These are phyloP conservation scores for Linum trigynum DNA, from an alignment of 345 rosid genomes.

Conservation along the genomic window DNA sequence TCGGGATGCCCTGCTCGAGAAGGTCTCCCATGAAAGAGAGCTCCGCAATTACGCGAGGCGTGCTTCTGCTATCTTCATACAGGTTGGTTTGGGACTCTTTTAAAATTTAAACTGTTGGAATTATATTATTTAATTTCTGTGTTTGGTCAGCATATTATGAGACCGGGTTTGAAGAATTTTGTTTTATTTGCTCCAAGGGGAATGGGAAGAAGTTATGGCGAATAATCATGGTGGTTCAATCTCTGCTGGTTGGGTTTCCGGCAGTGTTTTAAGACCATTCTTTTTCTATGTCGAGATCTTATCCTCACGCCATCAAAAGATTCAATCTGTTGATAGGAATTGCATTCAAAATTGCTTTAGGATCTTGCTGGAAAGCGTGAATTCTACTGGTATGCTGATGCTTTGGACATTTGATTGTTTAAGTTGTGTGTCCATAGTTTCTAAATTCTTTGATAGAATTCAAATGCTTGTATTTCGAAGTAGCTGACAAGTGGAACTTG, in stretches of 20 bases:
- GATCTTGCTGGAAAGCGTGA: conserved; percentile 64
- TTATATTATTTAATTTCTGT: too few relatives aligned
- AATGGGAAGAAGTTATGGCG: conserved; percentile 53
- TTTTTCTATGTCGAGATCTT: conserved; percentile 48
- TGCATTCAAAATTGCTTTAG: conserved; percentile 61
- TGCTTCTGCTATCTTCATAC: conserved; percentile 53
- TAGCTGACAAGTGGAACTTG: conserved; percentile 11
- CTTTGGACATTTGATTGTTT: background rate
- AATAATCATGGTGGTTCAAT: conserved; percentile 27
- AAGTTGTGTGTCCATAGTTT: background rate
- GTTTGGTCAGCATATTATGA: too few relatives aligned
- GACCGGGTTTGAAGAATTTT: too few relatives aligned
- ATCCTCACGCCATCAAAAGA: conserved; percentile 33
- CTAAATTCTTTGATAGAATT: background rate
- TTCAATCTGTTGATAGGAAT: conserved; percentile 34
- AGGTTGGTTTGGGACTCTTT: too few relatives aligned
- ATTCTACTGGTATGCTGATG: conserved; percentile 49
- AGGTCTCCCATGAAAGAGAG: conserved; percentile 77
- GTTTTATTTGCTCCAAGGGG: conserved; percentile 50
- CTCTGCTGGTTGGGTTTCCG: conserved; percentile 53
- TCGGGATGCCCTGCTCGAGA: conserved; percentile 81
- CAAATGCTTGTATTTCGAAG: too few relatives aligned
- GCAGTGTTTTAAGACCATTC: conserved; percentile 57
- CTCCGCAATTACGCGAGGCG: conserved; percentile 65
- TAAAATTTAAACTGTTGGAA: too few relatives aligned